Base-by-base conservation (phyloP, 1,139 yeast genomes). In the Oligophagozyma castellii region DNA sequence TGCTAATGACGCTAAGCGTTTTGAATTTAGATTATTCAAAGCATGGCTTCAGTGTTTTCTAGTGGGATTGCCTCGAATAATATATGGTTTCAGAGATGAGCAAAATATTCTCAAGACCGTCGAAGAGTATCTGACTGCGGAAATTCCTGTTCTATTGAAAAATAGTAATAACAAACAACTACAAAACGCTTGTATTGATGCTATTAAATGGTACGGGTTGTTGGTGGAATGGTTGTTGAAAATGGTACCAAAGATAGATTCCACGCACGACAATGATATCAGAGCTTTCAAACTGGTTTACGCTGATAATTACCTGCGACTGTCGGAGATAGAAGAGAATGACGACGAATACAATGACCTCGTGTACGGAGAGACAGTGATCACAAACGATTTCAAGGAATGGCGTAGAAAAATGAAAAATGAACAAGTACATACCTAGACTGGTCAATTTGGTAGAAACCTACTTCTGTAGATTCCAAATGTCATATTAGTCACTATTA, bases 21-120 rank as follows among this genome's bases (percentile, higher is more conserved):
- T 86, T 46, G 95, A 86, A 48, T 67, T 55, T 51, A 84, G 74
- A 50, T 54, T 86, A 25, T 70, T 76, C 51, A 70, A 63, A 36
- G 67, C 92, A 0, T 92, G 99, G 99, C 84, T 94, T 3, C 96
- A 86, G 57, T 76, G 93, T 38, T 92, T 86, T 51, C 58, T 92
- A 23, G 63, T 83, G 30, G 98, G 98, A 3, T 67, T 86, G 12
- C 73, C 77, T 7, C 70, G 69, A 36, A 65, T 89, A 3, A 68
- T 80, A 1, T 80, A 81, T 48, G 99, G 95, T 0, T 89, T 79
- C 54, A 65, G 95, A 38, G 93, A 84, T 48, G 78, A 78, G 16
- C 58, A 67, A 24, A 65, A 79, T 29, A 53, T 65, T 16, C 57
- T 92, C 33, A 61, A 66, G 38, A 56, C 75, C 3, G 71, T 83